Evolutionary conservation across 192 early-diverging fungal species (phyloP).

Genomic region (Podila minutissima): DNA sequence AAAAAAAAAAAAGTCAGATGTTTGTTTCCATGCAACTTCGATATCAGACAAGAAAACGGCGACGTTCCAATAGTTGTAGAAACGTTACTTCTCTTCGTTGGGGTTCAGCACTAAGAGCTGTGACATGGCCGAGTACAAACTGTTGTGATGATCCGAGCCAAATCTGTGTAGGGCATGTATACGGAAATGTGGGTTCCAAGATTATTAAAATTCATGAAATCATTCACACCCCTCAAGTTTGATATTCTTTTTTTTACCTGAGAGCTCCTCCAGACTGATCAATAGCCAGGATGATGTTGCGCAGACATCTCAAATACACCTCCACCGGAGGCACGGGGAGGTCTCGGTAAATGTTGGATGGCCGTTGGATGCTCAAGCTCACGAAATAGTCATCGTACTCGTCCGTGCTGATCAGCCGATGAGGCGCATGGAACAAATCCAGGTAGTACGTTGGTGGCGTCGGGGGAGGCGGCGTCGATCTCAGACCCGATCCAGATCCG

Average conservation of each 20-base stretch:
- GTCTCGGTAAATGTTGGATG: slow-evolving; percentile 20
- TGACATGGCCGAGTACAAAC: slow-evolving; percentile 41
- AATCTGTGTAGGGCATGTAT: slow-evolving; percentile 10
- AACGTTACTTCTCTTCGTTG: slow-evolving; percentile 28
- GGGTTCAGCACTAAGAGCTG: slow-evolving; percentile 42
- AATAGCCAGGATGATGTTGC: slow-evolving; percentile 33
- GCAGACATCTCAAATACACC: slow-evolving; percentile 29
- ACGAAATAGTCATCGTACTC: slow-evolving; percentile 38
- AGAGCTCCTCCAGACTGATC: slow-evolving; percentile 42
- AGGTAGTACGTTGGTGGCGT: slow-evolving; percentile 31
- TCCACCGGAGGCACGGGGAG: slow-evolving; percentile 32
- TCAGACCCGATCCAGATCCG: no score
- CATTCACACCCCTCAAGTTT: not conserved
- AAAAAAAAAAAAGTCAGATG: not conserved
- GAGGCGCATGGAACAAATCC: slow-evolving; percentile 38
- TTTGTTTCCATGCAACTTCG: not conserved
- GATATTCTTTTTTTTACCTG: slow-evolving; percentile 7
- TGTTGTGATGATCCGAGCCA: slow-evolving; percentile 39
- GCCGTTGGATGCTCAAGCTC: slow-evolving; percentile 15
- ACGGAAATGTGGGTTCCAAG: not conserved
- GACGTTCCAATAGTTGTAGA: not conserved
- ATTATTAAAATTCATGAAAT: not conserved
- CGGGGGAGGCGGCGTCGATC: not conserved
- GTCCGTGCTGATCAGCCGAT: slow-evolving; percentile 17
- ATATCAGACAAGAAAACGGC: not conserved